phyloP scores from a whole-genome alignment of 225 moss, liverwort and hornwort species.

The Sphagnum contortum region DNA sequence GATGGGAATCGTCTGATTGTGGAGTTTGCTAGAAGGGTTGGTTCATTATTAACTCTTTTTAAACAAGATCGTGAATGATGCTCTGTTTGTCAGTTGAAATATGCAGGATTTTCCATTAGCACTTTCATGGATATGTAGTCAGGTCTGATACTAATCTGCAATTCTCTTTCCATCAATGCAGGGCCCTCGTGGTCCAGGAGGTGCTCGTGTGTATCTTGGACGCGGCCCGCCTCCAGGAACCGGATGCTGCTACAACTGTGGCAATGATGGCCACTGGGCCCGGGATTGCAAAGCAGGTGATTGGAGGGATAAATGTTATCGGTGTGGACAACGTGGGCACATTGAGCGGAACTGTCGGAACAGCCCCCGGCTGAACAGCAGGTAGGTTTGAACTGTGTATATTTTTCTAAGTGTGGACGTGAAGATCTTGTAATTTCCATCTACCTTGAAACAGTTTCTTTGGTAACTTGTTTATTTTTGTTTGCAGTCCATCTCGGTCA shows the following conservation, averaged over 20 bases:
- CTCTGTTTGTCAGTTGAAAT: too few species aligned
- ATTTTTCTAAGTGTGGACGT: background rate
- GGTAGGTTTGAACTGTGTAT: conserved; percentile 16
- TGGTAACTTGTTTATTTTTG: too few species aligned
- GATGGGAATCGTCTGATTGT: conserved; percentile 83
- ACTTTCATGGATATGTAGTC: background rate
- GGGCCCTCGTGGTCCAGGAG: conserved; percentile 73
- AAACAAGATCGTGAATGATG: conserved; percentile 19
- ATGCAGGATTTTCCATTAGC: background rate
- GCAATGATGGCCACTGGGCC: conserved; percentile 94
- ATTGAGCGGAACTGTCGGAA: conserved; percentile 85
- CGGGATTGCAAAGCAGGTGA: conserved; percentile 89
- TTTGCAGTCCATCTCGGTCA: conserved; percentile 46
- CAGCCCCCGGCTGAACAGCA: conserved; percentile 52
- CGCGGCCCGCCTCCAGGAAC: conserved; percentile 62
- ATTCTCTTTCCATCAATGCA: conserved; percentile 1
- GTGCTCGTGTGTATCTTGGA: conserved; percentile 72
- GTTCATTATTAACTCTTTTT: conserved; percentile 16
- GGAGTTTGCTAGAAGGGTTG: conserved; percentile 91
- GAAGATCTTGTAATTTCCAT: background rate
- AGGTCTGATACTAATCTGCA: background rate
- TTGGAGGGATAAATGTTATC: conserved; percentile 94
- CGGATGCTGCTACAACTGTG: conserved; percentile 89
- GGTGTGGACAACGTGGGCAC: conserved; percentile 73
- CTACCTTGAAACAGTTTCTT: too few species aligned